phyloP scores from a whole-genome alignment of 1,139 yeast species.

The Pichia sp. region DNA sequence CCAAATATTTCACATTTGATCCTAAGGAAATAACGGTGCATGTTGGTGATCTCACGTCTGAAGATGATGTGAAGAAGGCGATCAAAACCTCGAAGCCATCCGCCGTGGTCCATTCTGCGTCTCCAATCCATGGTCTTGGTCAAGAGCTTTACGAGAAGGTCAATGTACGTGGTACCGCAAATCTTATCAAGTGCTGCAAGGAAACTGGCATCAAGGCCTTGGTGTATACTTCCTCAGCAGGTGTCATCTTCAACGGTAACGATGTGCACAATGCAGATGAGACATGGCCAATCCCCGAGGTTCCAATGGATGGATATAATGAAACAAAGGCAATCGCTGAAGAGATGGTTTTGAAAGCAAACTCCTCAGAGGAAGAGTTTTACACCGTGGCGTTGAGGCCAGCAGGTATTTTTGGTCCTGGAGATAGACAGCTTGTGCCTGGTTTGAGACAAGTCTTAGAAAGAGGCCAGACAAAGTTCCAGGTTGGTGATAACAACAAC shows the following conservation, averaged over 20 bases:
- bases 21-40: conserved; percentile 53
- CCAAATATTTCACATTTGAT: conserved; percentile 72
- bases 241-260: conserved; percentile 91
- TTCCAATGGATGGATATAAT: conserved; percentile 95
- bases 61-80: conserved; percentile 62
- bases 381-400: conserved; percentile 87
- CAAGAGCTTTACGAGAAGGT: conserved; percentile 82
- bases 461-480: conserved; percentile 88
- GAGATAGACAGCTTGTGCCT: conserved; percentile 94
- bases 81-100: conserved; percentile 56
- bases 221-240: conserved; percentile 95
- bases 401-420: conserved; percentile 98
- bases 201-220: conserved; percentile 54
- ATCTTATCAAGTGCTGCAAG: conserved; percentile 64
- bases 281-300: conserved; percentile 84
- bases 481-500: conserved; percentile 89
- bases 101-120: conserved; percentile 91
- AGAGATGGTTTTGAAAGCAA: conserved; percentile 67
- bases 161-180: conserved; percentile 83
- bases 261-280: conserved; percentile 91
- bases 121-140: conserved; percentile 87
- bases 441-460: conserved; percentile 81
- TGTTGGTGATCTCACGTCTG: conserved; percentile 81
- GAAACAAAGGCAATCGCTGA: conserved; percentile 95
- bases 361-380: conserved; percentile 49